Evolutionary conservation across 768 basidiomycete species (phyloP), one percentile per base, ranked within the genome.

Genomic region (Mycena indigotica): DNA sequence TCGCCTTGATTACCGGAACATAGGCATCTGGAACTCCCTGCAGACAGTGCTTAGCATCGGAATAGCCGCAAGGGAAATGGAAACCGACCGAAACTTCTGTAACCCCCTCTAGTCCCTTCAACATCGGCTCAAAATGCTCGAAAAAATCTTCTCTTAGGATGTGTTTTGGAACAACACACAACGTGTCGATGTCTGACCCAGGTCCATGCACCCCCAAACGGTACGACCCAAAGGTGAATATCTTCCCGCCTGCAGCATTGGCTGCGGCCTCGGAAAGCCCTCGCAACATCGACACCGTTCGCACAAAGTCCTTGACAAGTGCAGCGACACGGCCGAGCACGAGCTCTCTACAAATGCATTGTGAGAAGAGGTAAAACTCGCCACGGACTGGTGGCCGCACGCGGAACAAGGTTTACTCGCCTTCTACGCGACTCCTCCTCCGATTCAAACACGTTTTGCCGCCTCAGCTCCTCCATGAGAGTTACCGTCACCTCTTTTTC

Each of bases 161-260:
- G 73, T 98, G 95, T 72, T 95, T 93, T 5, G 97, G 97, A 32
- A 96, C 97, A 30, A 98, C 96, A 69, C 93, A 91, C 21, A 99
- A 77, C n/a, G 95, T 97, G 78, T 99, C 97, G 71, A 99, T 98
- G 83, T 99, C 96, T 49, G 89, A 81, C 3, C 93, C 91, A 30
- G 96, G 97, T 13, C 93, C 93, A 73, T 98, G 97, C 21, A 98
- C 97, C 57, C 97, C 97, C 49, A 99, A 78, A 66, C 97, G 89
- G 80, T 98, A 98, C 51, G 95, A 98, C 39, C 97, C 97, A 72
- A 96, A 99, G 5, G 97, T 98, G 73, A 94, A 99, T 70, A 99
- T 98, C 80, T 98, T 96, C 62, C 95, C 97, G 51, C 97, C 97
- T 8, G 97, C 93, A 48, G 91, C 87, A 51, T 76, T 84, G 8